Percentiles rank a stretch among this genome's conserved stretches.
Evolutionary conservation across 2,329 filamentous ascomycete species (phyloP).

Genomic region (Boeremia lycopersici): DNA sequence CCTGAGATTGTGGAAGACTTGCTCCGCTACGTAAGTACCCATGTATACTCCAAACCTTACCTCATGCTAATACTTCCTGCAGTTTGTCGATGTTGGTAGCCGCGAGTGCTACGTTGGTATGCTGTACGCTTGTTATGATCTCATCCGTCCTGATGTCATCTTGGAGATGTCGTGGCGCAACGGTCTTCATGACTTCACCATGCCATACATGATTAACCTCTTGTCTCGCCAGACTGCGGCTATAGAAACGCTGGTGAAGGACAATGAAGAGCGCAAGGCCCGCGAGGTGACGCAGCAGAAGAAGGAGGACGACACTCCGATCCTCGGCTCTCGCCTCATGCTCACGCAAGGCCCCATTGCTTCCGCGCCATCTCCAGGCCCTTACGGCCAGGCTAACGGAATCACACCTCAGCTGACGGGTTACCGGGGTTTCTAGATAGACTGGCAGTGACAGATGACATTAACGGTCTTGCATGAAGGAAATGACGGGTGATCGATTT

Average conservation of each 20-base stretch:
- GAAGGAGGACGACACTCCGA: slow-evolving; percentile 91
- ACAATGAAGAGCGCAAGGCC: slow-evolving; percentile 91
- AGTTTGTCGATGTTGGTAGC: slow-evolving; percentile 99
- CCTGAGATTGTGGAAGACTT: slow-evolving; percentile 92
- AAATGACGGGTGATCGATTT: slow-evolving; percentile 15
- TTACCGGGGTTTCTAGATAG: slow-evolving; percentile 45
- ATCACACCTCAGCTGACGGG: slow-evolving; percentile 87
- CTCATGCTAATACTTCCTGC: slow-evolving; percentile 42
- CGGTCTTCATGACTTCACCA: slow-evolving; percentile 93
- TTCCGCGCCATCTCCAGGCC: slow-evolving; percentile 65
- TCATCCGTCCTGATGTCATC: slow-evolving; percentile 89
- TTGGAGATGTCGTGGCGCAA: slow-evolving; percentile 97
- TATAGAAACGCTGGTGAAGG: slow-evolving; percentile 83
- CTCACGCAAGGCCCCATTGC: slow-evolving; percentile 83
- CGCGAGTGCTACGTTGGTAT: slow-evolving; percentile 99
- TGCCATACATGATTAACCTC: slow-evolving; percentile 99
- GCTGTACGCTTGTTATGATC: slow-evolving; percentile 97
- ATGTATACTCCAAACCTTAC: background rate
- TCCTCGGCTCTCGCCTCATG: slow-evolving; percentile 91
- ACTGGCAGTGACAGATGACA: background rate
- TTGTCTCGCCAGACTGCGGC: slow-evolving; percentile 88
- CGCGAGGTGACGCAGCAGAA: slow-evolving; percentile 76
- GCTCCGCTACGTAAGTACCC: slow-evolving; percentile 85
- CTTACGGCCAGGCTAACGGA: slow-evolving; percentile 82
- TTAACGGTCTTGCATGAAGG: slow-evolving; percentile 14